These are phyloP conservation scores for Peniophora sp. DNA, from an alignment of 1,284 basidiomycete species.

Conservation along the genomic window DNA sequence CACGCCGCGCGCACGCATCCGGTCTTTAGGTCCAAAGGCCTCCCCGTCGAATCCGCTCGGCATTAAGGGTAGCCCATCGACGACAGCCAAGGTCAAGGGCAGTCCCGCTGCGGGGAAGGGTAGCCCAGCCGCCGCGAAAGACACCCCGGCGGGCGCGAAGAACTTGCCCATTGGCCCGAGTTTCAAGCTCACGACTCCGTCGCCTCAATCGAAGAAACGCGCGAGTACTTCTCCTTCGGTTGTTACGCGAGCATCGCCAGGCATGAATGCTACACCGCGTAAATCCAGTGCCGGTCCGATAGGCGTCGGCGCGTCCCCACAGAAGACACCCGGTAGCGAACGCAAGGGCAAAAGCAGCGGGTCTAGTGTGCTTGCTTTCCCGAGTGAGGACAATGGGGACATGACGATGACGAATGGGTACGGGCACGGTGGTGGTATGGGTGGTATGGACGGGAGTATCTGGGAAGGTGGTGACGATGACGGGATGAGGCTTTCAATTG, in stretches of 20 bases:
- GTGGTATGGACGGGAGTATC: constrained; percentile 1
- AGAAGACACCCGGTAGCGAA: constrained; percentile 17
- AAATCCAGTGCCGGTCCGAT: constrained; percentile 6
- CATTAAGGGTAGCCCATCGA: constrained; percentile 16
- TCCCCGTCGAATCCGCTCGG: constrained; percentile 12
- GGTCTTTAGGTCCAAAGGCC: constrained; percentile 14
- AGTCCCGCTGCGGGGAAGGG: constrained; percentile 6
- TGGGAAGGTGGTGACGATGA: constrained; percentile 25
- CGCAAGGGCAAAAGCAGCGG: constrained; percentile 4
- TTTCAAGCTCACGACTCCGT: constrained; percentile 15
- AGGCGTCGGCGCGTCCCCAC: constrained; percentile 11
- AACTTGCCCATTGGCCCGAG: constrained; percentile 7
- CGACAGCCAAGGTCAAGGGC: background rate
- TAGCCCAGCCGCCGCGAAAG: background rate
- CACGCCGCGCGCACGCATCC: constrained; percentile 26
- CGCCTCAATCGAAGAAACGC: constrained; percentile 13
- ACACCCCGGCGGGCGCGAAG: background rate
- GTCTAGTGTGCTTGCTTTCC: constrained; percentile 5
- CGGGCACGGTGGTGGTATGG: too few species aligned
- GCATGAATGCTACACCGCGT: constrained; percentile 7
- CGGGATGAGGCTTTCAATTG: constrained; percentile 51
- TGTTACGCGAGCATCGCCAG: background rate
- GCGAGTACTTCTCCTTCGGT: constrained; percentile 9
- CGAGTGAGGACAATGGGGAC: constrained; percentile 11
- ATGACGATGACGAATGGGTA: constrained; percentile 14